A percentile compares a stretch with the other conserved stretches of the same genome.
phyloP scores from a whole-genome alignment of 1,284 basidiomycete genomes.

The Cutaneotrichosporon sp. region DNA sequence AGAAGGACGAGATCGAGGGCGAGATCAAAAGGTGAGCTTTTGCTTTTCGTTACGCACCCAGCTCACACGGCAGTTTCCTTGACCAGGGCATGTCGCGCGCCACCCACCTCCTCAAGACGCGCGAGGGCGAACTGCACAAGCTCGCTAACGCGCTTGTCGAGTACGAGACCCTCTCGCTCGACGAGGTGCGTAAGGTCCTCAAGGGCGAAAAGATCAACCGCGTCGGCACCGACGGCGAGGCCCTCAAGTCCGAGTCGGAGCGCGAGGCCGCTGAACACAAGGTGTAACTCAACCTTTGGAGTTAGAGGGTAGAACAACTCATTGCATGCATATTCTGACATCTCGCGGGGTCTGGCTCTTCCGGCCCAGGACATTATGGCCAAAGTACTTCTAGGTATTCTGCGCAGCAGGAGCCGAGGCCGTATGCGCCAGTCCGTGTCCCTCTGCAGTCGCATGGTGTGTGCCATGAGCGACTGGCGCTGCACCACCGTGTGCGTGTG shows the following conservation, averaged over 20 bases:
- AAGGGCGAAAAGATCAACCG: slow-evolving; percentile 64
- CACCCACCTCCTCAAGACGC: slow-evolving; percentile 61
- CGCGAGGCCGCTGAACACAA: background rate
- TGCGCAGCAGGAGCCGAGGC: no score
- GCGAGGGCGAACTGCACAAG: slow-evolving; percentile 74
- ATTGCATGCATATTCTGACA: no score
- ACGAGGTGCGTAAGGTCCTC: slow-evolving; percentile 80
- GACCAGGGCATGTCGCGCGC: slow-evolving; percentile 69
- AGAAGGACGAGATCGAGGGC: slow-evolving; percentile 73
- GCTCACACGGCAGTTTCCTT: slow-evolving; percentile 57
- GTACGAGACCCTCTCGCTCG: slow-evolving; percentile 82
- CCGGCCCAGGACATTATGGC: no score
- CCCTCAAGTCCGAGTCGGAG: slow-evolving; percentile 26
- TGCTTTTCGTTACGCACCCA: no score
- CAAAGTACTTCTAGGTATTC: no score
- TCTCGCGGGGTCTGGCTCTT: no score
- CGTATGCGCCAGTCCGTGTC: no score
- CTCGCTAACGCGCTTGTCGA: slow-evolving; percentile 83
- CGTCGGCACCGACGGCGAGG: slow-evolving; percentile 25
- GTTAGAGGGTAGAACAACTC: no score
- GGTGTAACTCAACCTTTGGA: background rate
- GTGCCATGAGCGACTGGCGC: no score
- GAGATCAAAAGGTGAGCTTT: slow-evolving; percentile 71
- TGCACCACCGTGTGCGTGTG: no score
- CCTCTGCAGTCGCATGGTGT: no score